Evolutionary conservation across 768 basidiomycete genomes (phyloP), one percentile per base, ranked within the genome.

Genomic region (Lepiota brunneoincarnata): DNA sequence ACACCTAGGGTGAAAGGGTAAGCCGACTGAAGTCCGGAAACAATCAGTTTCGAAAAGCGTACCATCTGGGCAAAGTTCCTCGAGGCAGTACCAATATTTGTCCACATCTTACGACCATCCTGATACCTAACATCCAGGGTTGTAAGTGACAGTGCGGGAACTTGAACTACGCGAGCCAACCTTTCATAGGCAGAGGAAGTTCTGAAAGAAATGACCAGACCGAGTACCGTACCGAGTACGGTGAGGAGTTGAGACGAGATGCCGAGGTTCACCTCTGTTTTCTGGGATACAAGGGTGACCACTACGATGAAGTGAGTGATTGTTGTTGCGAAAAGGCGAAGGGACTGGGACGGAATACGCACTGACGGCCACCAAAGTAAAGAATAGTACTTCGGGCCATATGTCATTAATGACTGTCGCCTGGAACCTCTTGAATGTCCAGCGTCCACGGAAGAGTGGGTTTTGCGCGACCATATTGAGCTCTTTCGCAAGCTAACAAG

Each of bases 21-120:
- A 58, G 6, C 24, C 1, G 28, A 6, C 34, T 34, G 20, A 11
- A 12, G 21, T 38, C 6, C 9, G 37, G 6, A 10, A 18, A 41
- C 56, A 35, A 15, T 20, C 6, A 17, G 60, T 57, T 17, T 14
- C 15, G 61, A 57, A n/a, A 10, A 65, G n/a, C 77, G 57, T 60
- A 86, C 82, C 65, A 83, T 67, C 61, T 79, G 80, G 0, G 81
- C 80, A 23, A 89, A 62, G 57, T 82, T 84, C 51, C 83, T 75
- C 5, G 80, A 81, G 4, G 78, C 76, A 37, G 80, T 72, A 0
- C 69, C 72, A 50, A 89, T 83, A 52, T 72, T 80, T 1, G 81
- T 80, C 86, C 87, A 90, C 63, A 88, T 74, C 62, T 83, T 87
- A 21, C 87, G 69, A 4, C 88, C 88, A 64, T 87, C 83, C 61